Percentiles rank a stretch among this genome's conserved stretches.
phyloP scores from a whole-genome alignment of 1,284 basidiomycete species.

The Pholiota adiposa region DNA sequence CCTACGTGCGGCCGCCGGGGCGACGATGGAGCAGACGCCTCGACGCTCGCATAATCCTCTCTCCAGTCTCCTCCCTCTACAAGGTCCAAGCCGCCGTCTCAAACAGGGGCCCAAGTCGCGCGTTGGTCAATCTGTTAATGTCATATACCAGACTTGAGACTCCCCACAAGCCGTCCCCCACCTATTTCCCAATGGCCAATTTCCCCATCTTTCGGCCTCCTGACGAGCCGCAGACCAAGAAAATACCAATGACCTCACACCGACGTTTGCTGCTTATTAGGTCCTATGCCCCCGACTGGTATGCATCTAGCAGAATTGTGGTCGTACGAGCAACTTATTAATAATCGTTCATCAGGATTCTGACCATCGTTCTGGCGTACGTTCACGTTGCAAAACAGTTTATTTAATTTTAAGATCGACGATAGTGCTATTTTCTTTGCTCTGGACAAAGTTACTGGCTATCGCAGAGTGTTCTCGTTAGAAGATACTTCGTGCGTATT shows the following conservation, averaged over 20 bases:
- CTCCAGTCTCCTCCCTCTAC: neutral
- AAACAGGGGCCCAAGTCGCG: neutral
- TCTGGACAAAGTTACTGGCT: conserved; percentile 78
- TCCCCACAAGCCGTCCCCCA: conserved; percentile 13
- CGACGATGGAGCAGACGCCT: neutral
- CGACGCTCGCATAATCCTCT: neutral
- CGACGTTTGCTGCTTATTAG: conserved; percentile 50
- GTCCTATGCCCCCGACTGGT: conserved; percentile 80
- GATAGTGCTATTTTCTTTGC: conserved; percentile 68
- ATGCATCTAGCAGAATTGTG: conserved; percentile 24
- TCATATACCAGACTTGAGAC: conserved; percentile 24
- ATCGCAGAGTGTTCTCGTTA: conserved; percentile 83
- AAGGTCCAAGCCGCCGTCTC: neutral
- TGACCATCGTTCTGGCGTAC: conserved; percentile 75
- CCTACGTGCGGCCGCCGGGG: no score
- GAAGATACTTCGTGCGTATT: conserved; percentile 72
- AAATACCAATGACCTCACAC: conserved; percentile 29
- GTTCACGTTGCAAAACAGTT: conserved; percentile 31
- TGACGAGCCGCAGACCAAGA: conserved; percentile 19
- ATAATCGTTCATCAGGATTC: conserved; percentile 48
- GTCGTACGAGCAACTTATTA: conserved; percentile 6
- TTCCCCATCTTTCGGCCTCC: conserved; percentile 22
- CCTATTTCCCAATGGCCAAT: conserved; percentile 15
- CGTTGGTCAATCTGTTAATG: conserved; percentile 15
- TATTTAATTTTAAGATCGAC: conserved; percentile 1